phyloP scores from a whole-genome alignment of 257 asterid species.

The Gynochthodes officinalis region DNA sequence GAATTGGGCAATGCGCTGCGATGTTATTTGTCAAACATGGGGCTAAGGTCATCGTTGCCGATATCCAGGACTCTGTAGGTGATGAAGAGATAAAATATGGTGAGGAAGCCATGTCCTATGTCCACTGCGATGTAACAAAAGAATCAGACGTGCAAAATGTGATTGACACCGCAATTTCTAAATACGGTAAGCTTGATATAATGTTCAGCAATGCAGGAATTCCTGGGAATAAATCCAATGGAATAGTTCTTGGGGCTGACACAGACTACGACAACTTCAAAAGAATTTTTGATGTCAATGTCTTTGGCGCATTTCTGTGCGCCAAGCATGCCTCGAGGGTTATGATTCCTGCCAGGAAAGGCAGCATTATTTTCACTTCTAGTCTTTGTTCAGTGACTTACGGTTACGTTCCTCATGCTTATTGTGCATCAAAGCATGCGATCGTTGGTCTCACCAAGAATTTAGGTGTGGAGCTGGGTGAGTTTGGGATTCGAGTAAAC shows the following conservation, averaged over 20 bases:
- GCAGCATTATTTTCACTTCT: slow-evolving; percentile 26
- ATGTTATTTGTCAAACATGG: slow-evolving; percentile 24
- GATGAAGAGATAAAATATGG: slow-evolving; percentile 5
- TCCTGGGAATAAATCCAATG: neutral
- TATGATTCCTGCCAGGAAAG: slow-evolving; percentile 30
- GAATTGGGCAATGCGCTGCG: slow-evolving; percentile 17
- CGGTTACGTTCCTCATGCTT: slow-evolving; percentile 10
- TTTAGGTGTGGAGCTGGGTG: slow-evolving; percentile 25
- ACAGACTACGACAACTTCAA: slow-evolving; percentile 12
- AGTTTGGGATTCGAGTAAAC: slow-evolving; percentile 28
- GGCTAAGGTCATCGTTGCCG: slow-evolving; percentile 29
- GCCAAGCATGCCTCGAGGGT: slow-evolving; percentile 33
- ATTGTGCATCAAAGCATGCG: slow-evolving; percentile 21
- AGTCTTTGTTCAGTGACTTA: slow-evolving; percentile 12
- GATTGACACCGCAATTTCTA: slow-evolving; percentile 12
- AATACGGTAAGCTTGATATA: slow-evolving; percentile 28
- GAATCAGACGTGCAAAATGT: slow-evolving; percentile 20
- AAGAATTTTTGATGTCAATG: slow-evolving; percentile 23
- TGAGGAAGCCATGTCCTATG: neutral
- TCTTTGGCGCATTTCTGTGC: slow-evolving; percentile 27
- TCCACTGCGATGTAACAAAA: slow-evolving; percentile 20
- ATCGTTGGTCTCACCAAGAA: slow-evolving; percentile 28
- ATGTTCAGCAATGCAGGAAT: slow-evolving; percentile 32
- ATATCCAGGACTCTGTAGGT: slow-evolving; percentile 20
- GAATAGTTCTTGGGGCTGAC: neutral